These are phyloP conservation scores for Boletus patriciae DNA, from an alignment of 768 basidiomycete species.

Conservation along the genomic window DNA sequence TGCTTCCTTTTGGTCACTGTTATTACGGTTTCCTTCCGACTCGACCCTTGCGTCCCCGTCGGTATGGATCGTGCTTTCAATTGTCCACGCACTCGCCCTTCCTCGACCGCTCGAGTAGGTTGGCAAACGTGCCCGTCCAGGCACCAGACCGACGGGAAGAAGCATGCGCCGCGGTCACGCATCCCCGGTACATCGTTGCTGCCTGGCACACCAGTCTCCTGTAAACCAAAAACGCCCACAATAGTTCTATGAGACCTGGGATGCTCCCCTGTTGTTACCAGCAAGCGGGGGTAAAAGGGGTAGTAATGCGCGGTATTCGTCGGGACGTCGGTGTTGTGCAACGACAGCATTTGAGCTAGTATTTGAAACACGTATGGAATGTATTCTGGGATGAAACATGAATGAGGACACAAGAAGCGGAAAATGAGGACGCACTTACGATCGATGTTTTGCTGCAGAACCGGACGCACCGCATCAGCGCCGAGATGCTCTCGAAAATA, in stretches of 20 bases:
- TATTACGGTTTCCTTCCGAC: too few relatives aligned
- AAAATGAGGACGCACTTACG: constrained; percentile 48
- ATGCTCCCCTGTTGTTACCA: constrained; percentile 97
- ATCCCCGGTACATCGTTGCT: too few relatives aligned
- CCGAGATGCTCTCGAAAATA: constrained; percentile 95
- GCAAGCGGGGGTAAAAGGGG: constrained; percentile 79
- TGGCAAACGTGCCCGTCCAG: too few relatives aligned
- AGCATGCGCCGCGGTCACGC: too few relatives aligned
- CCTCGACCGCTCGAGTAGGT: too few relatives aligned
- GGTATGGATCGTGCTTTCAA: too few relatives aligned
- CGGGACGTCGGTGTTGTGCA: constrained; percentile 68
- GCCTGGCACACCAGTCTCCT: too few relatives aligned
- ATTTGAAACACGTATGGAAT: constrained; percentile 98
- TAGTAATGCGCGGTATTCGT: constrained; percentile 76
- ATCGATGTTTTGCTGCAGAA: constrained; percentile 90
- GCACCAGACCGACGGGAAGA: too few relatives aligned
- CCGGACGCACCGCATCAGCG: constrained; percentile 75
- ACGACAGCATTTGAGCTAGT: constrained; percentile 90
- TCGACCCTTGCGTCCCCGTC: too few relatives aligned
- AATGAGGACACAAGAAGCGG: neutral
- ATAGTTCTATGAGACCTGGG: constrained; percentile 85
- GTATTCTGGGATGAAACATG: constrained; percentile 54
- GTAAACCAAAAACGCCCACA: constrained; percentile 84
- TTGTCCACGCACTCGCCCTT: too few relatives aligned
- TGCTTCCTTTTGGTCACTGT: too few relatives aligned